phyloP scores from a whole-genome alignment of 208 protist genomes.

The Trypanosoma mega region DNA sequence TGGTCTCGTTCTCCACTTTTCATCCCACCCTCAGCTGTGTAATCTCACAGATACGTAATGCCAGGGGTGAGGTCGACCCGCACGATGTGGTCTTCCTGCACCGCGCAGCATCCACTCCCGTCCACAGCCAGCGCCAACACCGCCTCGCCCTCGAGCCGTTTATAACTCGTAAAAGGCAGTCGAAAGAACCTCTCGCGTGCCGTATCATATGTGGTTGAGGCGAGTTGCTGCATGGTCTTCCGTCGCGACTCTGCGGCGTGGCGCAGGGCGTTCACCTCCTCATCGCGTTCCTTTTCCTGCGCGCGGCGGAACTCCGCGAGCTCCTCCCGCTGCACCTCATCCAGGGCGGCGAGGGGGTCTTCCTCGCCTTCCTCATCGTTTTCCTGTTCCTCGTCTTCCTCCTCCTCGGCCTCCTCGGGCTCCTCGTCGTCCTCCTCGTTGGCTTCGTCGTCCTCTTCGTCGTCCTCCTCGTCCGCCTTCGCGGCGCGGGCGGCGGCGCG shows the following conservation, averaged over 20 bases:
- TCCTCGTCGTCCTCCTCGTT: conserved; percentile 30
- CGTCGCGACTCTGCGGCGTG: conserved; percentile 33
- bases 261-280: conserved; percentile 33
- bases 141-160: conserved; percentile 31
- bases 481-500: conserved; percentile 26
- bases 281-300: conserved; percentile 51
- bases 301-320: conserved; percentile 34
- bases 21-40: no score
- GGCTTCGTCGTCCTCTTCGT: conserved; percentile 30
- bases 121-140: conserved; percentile 36
- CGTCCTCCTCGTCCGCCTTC: conserved; percentile 17
- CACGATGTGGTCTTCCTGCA: conserved; percentile 43
- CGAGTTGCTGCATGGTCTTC: conserved; percentile 28
- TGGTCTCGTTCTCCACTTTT: no score
- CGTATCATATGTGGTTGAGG: conserved; percentile 50
- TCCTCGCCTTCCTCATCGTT: conserved; percentile 32
- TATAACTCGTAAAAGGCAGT: conserved; percentile 51
- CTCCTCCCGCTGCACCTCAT: conserved; percentile 46
- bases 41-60: conserved; percentile 43
- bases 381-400: conserved; percentile 28
- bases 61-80: conserved; percentile 42
- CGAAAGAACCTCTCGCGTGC: conserved; percentile 47
- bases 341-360: conserved; percentile 38
- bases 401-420: conserved; percentile 26
- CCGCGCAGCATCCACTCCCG: conserved; percentile 40